Evolutionary conservation across 768 basidiomycete genomes (phyloP).

Genomic region (Strobilomyces dryophilus): DNA sequence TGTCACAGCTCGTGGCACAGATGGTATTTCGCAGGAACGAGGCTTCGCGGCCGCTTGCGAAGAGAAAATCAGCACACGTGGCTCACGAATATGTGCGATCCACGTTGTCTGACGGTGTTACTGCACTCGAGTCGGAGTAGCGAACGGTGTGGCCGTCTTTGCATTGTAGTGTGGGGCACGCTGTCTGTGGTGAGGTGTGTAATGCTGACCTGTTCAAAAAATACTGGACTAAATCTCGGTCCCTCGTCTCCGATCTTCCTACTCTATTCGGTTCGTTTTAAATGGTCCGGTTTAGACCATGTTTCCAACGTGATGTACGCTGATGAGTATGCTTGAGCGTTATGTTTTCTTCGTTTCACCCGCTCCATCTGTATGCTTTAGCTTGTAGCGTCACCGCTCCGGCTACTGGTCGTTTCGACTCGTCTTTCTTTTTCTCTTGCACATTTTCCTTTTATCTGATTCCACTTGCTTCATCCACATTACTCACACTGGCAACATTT

Average conservation of each 20-base stretch:
- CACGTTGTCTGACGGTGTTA: constrained; percentile 24
- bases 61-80: constrained; percentile 25
- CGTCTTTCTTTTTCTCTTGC: constrained; percentile 6
- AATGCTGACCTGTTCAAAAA: constrained; percentile 3
- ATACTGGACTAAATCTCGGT: constrained; percentile 22
- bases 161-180: constrained; percentile 6
- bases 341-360: constrained; percentile 15
- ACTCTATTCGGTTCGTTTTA: constrained; percentile 10
- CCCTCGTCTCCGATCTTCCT: neutral
- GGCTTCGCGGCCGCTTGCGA: constrained; percentile 34
- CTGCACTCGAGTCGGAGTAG: constrained; percentile 10
- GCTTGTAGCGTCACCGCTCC: constrained; percentile 14
- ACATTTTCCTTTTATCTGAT: neutral
- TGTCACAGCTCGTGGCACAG: constrained; percentile 43
- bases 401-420: neutral
- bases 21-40: constrained; percentile 45
- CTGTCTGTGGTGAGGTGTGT: constrained; percentile 26
- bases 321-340: constrained; percentile 22
- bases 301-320: constrained; percentile 23
- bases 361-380: constrained; percentile 29
- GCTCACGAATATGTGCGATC: constrained; percentile 26
- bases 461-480: constrained; percentile 9
- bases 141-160: neutral
- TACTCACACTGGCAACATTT: neutral
- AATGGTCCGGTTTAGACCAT: constrained; percentile 12